Evolutionary conservation across 208 protist species (phyloP).

Genomic region (Leptomonas pyrrhocoris): DNA sequence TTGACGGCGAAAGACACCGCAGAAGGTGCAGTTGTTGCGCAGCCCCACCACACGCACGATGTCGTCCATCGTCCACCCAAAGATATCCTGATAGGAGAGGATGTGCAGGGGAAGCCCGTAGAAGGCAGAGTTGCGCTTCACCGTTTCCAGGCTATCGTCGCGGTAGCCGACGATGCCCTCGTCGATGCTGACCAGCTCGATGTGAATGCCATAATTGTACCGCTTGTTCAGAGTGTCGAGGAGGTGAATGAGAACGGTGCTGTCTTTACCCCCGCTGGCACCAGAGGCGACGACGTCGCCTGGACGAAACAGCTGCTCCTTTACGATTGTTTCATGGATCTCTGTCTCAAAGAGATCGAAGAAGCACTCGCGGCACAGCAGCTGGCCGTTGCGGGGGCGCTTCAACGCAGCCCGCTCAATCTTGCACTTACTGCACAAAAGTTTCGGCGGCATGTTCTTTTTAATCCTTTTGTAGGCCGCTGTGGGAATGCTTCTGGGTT

Average conservation of each 20-base stretch:
- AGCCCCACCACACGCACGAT: slow-evolving; percentile 93
- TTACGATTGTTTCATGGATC: slow-evolving; percentile 95
- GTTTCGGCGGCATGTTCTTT: slow-evolving; percentile 47
- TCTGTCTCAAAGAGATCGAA: slow-evolving; percentile 94
- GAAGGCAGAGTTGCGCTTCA: slow-evolving; percentile 91
- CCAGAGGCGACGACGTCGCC: slow-evolving; percentile 95
- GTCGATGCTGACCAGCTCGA: slow-evolving; percentile 97
- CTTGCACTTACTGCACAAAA: slow-evolving; percentile 62
- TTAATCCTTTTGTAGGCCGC: background rate
- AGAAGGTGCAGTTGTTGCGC: slow-evolving; percentile 97
- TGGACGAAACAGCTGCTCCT: slow-evolving; percentile 86
- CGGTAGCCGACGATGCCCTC: slow-evolving; percentile 98
- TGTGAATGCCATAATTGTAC: slow-evolving; percentile 92
- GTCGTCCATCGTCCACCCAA: slow-evolving; percentile 98
- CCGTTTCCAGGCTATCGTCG: slow-evolving; percentile 97
- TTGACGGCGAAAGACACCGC: slow-evolving; percentile 97
- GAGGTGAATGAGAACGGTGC: slow-evolving; percentile 96
- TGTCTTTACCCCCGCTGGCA: slow-evolving; percentile 97
- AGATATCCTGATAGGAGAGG: slow-evolving; percentile 96
- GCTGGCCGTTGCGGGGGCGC: slow-evolving; percentile 86
- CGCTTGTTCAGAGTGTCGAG: slow-evolving; percentile 92
- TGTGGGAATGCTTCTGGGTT: background rate
- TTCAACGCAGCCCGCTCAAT: slow-evolving; percentile 72
- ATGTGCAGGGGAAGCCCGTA: slow-evolving; percentile 96
- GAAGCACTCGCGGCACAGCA: slow-evolving; percentile 96